These are phyloP conservation scores for Psilocybe azurescens DNA, from an alignment of 768 basidiomycete genomes.

Conservation along the genomic window DNA sequence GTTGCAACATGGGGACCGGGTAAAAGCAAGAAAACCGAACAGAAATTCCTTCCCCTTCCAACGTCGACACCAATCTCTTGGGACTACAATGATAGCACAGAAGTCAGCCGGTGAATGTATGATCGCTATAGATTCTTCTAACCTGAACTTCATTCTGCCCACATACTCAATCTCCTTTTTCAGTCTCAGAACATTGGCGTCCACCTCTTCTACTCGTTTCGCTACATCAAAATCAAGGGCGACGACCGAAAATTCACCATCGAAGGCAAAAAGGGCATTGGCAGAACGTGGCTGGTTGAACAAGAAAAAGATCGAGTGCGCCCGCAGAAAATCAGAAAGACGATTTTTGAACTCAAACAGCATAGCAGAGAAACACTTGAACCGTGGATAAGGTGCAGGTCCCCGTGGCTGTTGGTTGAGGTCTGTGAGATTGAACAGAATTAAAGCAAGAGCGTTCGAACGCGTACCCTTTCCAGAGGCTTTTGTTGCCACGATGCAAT, in stretches of 20 bases:
- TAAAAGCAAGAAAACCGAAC: slow-evolving; percentile 44
- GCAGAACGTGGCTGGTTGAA: slow-evolving; percentile 25
- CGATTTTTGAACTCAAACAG: slow-evolving; percentile 26
- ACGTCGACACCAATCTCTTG: slow-evolving; percentile 34
- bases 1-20: slow-evolving; percentile 25
- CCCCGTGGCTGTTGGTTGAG: slow-evolving; percentile 22
- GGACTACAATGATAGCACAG: slow-evolving; percentile 23
- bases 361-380: slow-evolving; percentile 33
- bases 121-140: slow-evolving; percentile 13
- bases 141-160: slow-evolving; percentile 43
- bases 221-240: slow-evolving; percentile 44
- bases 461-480: neutral
- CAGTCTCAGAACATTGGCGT: slow-evolving; percentile 32
- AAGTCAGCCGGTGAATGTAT: neutral
- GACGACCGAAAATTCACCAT: slow-evolving; percentile 56
- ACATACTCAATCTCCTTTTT: slow-evolving; percentile 39
- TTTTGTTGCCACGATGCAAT: neutral
- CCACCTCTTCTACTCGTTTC: slow-evolving; percentile 34
- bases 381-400: slow-evolving; percentile 39
- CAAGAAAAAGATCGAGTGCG: slow-evolving; percentile 38
- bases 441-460: neutral
- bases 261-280: slow-evolving; percentile 46
- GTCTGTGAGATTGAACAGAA: neutral
- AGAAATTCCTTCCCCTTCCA: slow-evolving; percentile 37
- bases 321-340: slow-evolving; percentile 36